Base-by-base conservation (phyloP, 2,329 filamentous ascomycete genomes). In the Penicillium frequentans region DNA sequence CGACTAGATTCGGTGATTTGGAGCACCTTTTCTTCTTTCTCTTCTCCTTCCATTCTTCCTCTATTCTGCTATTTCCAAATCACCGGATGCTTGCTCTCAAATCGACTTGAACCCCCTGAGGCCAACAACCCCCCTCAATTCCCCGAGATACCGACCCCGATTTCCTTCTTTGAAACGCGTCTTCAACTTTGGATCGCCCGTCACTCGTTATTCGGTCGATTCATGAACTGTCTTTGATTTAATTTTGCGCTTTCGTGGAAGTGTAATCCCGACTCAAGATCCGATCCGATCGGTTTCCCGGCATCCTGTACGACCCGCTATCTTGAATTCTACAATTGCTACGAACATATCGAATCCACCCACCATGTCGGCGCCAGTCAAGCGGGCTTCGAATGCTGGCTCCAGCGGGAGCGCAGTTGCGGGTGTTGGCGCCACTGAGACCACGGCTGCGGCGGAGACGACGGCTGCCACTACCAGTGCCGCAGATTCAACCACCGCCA, bases 1-100 rank as follows among this genome's bases (percentile, higher is more conserved):
- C 61, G 64, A 60, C 59, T 64, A 60, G 58, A 61, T 62, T 63
- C 58, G 59, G 60, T 48, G 60, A 58, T 46, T 56, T 54, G 57
- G 54, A 45, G 56, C 57, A 56, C 26, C 48, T 47, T 44, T 47
- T 54, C 52, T 44, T 62, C 45, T 45, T 63, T 37, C 53, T 55
- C 43, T 44, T 14, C 50, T 55, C 49, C 49, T 45, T 51, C 49
- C 26, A 46, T 47, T 27, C 45, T 46, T 56, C 54, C 50, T 57
- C 42, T 35, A 54, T 52, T 37, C 14, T 43, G 11, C 14, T n/a
- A 11, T 9, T 29, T 10, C 49, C 35, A 37, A n/a, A 29, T 53
- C 27, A 9, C 27, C 31, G 29, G 9, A 44, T 27, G 29, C 26
- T 43, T 24, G 11, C 37, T 39, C 4, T 10, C 21, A 16, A n/a